A percentile compares a stretch with the other conserved stretches of the same genome.
Conservation (phyloP, 164 flowering plant genomes). For the Aristolochia contorta region DNA sequence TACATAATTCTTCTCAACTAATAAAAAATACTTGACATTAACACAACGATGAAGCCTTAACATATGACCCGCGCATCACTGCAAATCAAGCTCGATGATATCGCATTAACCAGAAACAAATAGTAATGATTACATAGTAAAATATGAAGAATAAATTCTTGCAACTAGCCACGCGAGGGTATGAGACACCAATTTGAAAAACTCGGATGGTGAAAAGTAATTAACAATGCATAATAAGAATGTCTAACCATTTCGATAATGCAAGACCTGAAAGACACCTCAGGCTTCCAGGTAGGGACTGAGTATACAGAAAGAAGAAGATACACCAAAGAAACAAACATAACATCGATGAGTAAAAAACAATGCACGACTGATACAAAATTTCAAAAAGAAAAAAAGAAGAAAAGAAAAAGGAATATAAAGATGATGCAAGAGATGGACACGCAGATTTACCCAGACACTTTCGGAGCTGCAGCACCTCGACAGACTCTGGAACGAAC, state of each 20-base stretch:
- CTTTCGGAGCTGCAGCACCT: slow-evolving; percentile 4
- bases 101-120: neutral
- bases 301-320: slow-evolving; percentile 8
- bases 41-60: neutral
- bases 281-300: slow-evolving; percentile 1
- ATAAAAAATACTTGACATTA: no score
- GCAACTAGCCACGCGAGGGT: neutral
- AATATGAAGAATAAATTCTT: neutral
- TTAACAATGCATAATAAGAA: neutral
- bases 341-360: slow-evolving; percentile 1
- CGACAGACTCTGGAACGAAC: slow-evolving; percentile 1
- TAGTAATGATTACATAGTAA: slow-evolving; percentile 1
- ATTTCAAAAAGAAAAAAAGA: neutral
- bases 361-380: slow-evolving; percentile 10
- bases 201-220: neutral
- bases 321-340: neutral
- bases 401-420: neutral
- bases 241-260: neutral
- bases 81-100: neutral
- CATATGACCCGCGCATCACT: neutral
- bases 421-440: neutral
- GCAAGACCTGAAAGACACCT: neutral
- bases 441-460: neutral
- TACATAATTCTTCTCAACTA: no score
- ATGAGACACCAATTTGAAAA: neutral